A percentile compares a stretch with the other conserved stretches of the same genome.
phyloP scores from a whole-genome alignment of 2,329 filamentous ascomycete species.

The Truncatella angustata region DNA sequence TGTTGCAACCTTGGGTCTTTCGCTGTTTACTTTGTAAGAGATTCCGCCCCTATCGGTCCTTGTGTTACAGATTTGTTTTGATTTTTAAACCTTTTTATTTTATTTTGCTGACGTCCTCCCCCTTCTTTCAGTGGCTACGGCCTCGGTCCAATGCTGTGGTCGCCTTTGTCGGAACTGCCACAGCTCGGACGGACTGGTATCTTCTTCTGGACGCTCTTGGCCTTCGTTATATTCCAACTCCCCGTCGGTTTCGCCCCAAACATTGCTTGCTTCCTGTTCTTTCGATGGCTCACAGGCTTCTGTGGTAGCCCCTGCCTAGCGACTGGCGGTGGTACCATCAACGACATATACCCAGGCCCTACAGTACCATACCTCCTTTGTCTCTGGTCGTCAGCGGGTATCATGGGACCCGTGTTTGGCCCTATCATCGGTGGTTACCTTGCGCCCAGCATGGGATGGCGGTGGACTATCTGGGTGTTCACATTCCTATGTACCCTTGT shows the following conservation, averaged over 20 bases:
- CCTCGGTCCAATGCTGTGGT: conserved; percentile 41
- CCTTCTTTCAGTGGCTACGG: conserved; percentile 43
- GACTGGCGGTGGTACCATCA: conserved; percentile 19
- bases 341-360: conserved; percentile 19
- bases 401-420: background rate
- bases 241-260: conserved; percentile 45
- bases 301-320: conserved; percentile 28
- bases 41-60: too few relatives aligned
- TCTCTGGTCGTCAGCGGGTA: conserved; percentile 15
- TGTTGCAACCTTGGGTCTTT: conserved; percentile 40
- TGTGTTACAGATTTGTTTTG: too few relatives aligned
- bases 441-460: background rate
- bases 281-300: conserved; percentile 52
- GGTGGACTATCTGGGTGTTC: conserved; percentile 1
- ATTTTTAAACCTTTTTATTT: too few relatives aligned
- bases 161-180: conserved; percentile 48
- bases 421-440: background rate
- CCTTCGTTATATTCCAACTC: conserved; percentile 49
- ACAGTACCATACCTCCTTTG: conserved; percentile 17
- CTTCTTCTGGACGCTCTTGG: conserved; percentile 44
- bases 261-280: conserved; percentile 49
- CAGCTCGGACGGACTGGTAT: conserved; percentile 45
- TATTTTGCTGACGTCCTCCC: background rate
- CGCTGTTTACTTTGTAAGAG: conserved; percentile 39
- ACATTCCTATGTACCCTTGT: background rate